Percentiles rank a stretch among this genome's conserved stretches.
These are phyloP conservation scores for Mycena citricolor DNA, from an alignment of 1,284 basidiomycete genomes.

Conservation along the genomic window DNA sequence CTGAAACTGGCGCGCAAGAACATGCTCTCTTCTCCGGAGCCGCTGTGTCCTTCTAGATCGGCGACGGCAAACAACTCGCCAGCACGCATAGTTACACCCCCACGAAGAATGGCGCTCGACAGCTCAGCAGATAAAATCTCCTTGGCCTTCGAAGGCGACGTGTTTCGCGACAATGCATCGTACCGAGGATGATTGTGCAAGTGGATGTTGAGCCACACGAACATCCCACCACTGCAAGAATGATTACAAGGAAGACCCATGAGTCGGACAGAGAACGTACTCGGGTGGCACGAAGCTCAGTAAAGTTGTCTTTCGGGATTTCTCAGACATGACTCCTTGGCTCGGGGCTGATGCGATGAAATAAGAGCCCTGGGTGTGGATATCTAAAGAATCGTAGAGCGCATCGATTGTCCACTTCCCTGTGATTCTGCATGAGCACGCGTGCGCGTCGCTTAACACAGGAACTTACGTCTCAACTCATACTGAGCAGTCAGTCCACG, in stretches of 20 bases:
- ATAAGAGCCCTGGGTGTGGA: slow-evolving; percentile 8
- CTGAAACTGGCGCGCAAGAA: slow-evolving; percentile 63
- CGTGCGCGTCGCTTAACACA: slow-evolving; percentile 24
- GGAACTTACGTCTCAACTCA: slow-evolving; percentile 52
- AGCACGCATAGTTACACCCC: slow-evolving; percentile 57
- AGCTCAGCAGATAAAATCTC: slow-evolving; percentile 55
- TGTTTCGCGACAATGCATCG: slow-evolving; percentile 25
- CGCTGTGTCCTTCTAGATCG: slow-evolving; percentile 27
- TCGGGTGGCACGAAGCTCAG: slow-evolving; percentile 23
- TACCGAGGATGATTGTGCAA: slow-evolving; percentile 54
- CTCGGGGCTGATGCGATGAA: slow-evolving; percentile 13
- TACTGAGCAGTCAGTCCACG: slow-evolving; percentile 59
- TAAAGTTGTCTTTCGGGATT: slow-evolving; percentile 14
- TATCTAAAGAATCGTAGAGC: slow-evolving; percentile 14
- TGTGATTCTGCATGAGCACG: not conserved
- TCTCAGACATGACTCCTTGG: slow-evolving; percentile 18
- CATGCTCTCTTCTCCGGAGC: slow-evolving; percentile 42
- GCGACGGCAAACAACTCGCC: slow-evolving; percentile 48
- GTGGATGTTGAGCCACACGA: slow-evolving; percentile 56
- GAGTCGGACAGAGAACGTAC: slow-evolving; percentile 5
- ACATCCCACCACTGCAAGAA: slow-evolving; percentile 52
- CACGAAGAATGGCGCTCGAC: slow-evolving; percentile 55
- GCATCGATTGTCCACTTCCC: slow-evolving; percentile 22
- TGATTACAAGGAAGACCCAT: not conserved
- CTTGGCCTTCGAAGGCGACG: slow-evolving; percentile 39